Evolutionary conservation across 2,329 filamentous ascomycete genomes (phyloP), one percentile per base, ranked within the genome.

Genomic region (Capronia coronata): DNA sequence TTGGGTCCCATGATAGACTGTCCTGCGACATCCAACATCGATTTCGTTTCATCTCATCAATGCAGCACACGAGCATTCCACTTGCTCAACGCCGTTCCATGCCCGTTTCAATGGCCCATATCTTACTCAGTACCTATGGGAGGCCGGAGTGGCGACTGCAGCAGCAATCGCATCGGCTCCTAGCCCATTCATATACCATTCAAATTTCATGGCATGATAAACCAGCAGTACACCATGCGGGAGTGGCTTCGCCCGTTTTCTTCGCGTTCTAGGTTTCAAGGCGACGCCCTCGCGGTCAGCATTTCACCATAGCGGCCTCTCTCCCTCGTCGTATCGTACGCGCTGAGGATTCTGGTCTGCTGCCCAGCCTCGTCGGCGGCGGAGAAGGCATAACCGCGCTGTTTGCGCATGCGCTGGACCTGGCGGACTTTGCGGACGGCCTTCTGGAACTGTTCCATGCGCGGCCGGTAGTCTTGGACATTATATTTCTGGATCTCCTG

Each of bases 401-500:
- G 93, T 72, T 98, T 98, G 66, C 93, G 88, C 93, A 97, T 98
- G 57, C 93, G 86, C 72, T 97, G 93, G 34, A 97, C 93, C 70
- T 98, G 93, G 44, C 93, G 82, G 46, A 98, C 93, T 72, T 98
- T 98, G 63, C 93, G 86, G 64, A 98, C 97, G 18, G 93, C 93
- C 71, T 98, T 98, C 72, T 98, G 93, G 76, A 98, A 98, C 71
- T 98, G 93, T 65, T 98, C 93, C 93, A 98, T 98, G 64, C 93
- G 83, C 55, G 93, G 93, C 64, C 93, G 78, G 70, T 98, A 98
- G 72, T 98, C 93, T 72, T 98, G 93, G 53, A 98, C 95, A 63
- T 98, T 98, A 73, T 97, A 98, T 72, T 98, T 98, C 69, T 98
- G 93, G 61, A 98, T 98, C 73, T 98, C 93, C 70, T 98, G 93